Evolutionary conservation across 2,329 filamentous ascomycete species (phyloP), one percentile per base, ranked within the genome.

Genomic region (Colletotrichum neosansevieriae): DNA sequence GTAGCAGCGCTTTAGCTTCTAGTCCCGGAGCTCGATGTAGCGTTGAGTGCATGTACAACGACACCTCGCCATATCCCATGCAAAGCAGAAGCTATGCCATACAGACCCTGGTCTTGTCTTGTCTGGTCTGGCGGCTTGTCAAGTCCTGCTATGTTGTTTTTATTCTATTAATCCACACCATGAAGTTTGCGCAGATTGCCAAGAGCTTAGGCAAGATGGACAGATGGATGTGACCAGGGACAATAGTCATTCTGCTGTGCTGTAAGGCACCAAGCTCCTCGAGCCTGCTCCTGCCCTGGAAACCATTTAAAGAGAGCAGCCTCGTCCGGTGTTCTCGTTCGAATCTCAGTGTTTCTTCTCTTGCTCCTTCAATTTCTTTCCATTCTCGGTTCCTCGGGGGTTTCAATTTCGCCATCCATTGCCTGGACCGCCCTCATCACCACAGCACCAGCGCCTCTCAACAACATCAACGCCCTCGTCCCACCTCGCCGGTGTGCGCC

Each of bases 231-330:
- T 45, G 53, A 44, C 21, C 44, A 21, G 7, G 44, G n/a, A 5
- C 44, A 47, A 15, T 38, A 9, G 12, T 38, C 34, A 38, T 38
- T 38, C 34, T 36, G 38, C 12, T 36, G 40, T 5, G 45, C 21
- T 9, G 10, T 51, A n/a, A 42, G 13, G 29, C 19, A 32, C 42
- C 34, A 29, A 38, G n/a, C 15, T 54, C 12, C 50, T 38, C 40
- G 17, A 17, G 21, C 21, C 44, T 38, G 19, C 13, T 15, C 12
- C 42, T 61, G 38, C 11, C 38, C 24, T 34, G n/a, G 51, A 32
- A 56, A 49, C 34, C 47, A 49, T 64, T 58, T 67, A 67, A 67
- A 63, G 45, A 63, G 64, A 34, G 19, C 15, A 40, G 51, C 42
- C 38, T 29, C 36, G 54, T 51, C 44, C 59, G 17, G 3, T 17